These are phyloP conservation scores for Celoporthe dispersa DNA, from an alignment of 2,329 filamentous ascomycete genomes.

Conservation along the genomic window DNA sequence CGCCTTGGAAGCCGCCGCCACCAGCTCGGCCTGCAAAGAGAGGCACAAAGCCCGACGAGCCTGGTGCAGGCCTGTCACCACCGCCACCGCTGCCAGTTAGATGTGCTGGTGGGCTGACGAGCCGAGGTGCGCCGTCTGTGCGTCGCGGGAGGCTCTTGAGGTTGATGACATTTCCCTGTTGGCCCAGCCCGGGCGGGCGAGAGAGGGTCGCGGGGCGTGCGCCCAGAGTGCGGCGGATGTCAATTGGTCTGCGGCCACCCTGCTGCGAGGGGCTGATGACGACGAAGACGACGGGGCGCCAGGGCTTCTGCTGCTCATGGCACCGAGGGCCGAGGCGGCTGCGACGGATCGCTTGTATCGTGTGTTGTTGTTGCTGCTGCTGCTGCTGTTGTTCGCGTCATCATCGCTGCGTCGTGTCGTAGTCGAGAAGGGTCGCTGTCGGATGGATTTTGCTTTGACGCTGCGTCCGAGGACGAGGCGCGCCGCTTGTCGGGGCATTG, in stretches of 20 bases:
- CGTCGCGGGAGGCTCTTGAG: constrained; percentile 23
- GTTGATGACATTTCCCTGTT: constrained; percentile 24
- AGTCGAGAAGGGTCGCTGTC: constrained; percentile 24
- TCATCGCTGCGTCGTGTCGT: constrained; percentile 19
- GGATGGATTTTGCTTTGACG: constrained; percentile 10
- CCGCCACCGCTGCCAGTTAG: neutral
- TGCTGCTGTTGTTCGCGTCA: constrained; percentile 18
- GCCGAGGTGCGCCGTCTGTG: neutral
- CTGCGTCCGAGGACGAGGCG: constrained; percentile 30
- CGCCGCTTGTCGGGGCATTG: constrained; percentile 30
- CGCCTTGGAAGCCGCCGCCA: neutral
- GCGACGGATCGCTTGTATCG: constrained; percentile 26
- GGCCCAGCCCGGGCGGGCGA: neutral
- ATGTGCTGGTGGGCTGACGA: constrained; percentile 5
- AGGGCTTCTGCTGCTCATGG: constrained; percentile 20
- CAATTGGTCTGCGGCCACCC: neutral
- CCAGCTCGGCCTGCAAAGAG: neutral
- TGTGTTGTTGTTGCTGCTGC: constrained; percentile 2
- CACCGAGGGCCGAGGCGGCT: constrained; percentile 28
- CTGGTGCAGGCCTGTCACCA: constrained; percentile 6
- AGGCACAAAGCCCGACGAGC: constrained; percentile 11
- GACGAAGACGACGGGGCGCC: constrained; percentile 2
- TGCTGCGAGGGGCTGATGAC: neutral
- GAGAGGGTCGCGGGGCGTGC: neutral
- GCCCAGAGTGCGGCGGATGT: neutral